Base-by-base conservation (phyloP, 1,284 basidiomycete species). In the Cryptococcus hybrid region DNA sequence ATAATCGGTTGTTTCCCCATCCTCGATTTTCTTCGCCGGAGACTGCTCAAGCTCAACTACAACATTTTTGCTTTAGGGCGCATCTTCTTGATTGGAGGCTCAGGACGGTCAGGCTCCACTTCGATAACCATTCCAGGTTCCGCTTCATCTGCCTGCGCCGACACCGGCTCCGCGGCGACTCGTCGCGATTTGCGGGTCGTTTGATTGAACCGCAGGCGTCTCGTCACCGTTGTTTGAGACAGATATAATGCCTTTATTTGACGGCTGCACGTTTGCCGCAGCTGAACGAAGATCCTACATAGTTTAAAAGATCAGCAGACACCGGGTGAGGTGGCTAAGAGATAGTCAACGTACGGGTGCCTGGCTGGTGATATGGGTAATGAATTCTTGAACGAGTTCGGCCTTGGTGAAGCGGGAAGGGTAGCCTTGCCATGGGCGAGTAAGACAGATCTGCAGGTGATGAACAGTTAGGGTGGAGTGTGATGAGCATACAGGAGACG, bases 371-470 rank as follows among this genome's bases (percentile, higher is more conserved):
- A 97, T 84, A 74, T 90, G 82, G 39, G 86, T 82, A 58, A 91
- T 85, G 78, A 93, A 98, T 4, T 87, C 79, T 43, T 85, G 81
- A 8, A 97, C 84, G 30, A 98, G 84, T 67, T 90, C 92, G 5
- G 86, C 81, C 78, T 98, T 98, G 61, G 89, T 90, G 67, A 89
- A 88, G 1, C 86, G 85, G 3, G 86, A 84, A 5, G 89, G 85
- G 76, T n/a, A 90, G 37, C n/a, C 67, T 95, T 81, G 61, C 88
- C 85, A n/a, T n/a, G n/a, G n/a, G 88, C 88, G 43, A 88, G 85
- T 52, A 98, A 82, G 55, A 97, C 75, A 11, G 68, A 69, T 47
- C 75, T 75, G 56, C 24, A 40, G n/a, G 9, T 11, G 30, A 38
- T 37, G 12, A 46, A 9, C n/a, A 42, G 36, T 49, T 34, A 51